phyloP scores from a whole-genome alignment of 495 filamentous ascomycete genomes.

The Penicillium fimorum region DNA sequence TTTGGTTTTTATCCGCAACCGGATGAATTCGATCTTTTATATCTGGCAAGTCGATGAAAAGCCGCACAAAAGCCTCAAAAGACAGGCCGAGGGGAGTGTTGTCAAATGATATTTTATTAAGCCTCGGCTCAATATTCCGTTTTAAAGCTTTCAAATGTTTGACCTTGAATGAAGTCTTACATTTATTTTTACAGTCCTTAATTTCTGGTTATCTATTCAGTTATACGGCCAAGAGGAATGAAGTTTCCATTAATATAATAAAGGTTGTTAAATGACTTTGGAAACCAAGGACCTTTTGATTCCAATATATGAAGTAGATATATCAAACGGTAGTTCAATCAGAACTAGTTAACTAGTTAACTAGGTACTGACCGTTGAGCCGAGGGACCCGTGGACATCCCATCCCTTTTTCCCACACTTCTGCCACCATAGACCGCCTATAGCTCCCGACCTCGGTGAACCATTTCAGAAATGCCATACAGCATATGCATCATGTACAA shows the following conservation, averaged over 20 bases:
- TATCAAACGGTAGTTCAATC: too few species aligned
- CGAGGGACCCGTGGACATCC: conserved; percentile 6
- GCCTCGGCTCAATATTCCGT: too few species aligned
- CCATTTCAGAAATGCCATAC: conserved; percentile 19
- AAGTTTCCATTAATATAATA: too few species aligned
- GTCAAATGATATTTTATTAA: neutral
- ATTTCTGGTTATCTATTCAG: neutral
- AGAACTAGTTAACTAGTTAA: too few species aligned
- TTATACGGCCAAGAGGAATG: neutral
- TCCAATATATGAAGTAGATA: neutral
- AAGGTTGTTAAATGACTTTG: too few species aligned
- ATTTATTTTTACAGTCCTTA: neutral
- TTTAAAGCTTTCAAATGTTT: neutral
- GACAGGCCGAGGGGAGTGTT: neutral
- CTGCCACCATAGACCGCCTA: conserved; percentile 16
- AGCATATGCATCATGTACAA: neutral
- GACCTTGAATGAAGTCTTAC: neutral
- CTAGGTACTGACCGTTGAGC: neutral
- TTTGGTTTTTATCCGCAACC: neutral
- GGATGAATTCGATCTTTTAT: neutral
- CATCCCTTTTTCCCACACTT: conserved; percentile 4
- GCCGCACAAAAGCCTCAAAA: neutral
- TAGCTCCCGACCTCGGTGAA: conserved; percentile 28
- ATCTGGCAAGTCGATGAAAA: neutral
- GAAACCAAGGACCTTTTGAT: neutral